A percentile compares a stretch with the other conserved stretches of the same genome.
These are phyloP conservation scores for Allantophomopsis cytisporea DNA, from an alignment of 2,329 filamentous ascomycete genomes.

Conservation along the genomic window DNA sequence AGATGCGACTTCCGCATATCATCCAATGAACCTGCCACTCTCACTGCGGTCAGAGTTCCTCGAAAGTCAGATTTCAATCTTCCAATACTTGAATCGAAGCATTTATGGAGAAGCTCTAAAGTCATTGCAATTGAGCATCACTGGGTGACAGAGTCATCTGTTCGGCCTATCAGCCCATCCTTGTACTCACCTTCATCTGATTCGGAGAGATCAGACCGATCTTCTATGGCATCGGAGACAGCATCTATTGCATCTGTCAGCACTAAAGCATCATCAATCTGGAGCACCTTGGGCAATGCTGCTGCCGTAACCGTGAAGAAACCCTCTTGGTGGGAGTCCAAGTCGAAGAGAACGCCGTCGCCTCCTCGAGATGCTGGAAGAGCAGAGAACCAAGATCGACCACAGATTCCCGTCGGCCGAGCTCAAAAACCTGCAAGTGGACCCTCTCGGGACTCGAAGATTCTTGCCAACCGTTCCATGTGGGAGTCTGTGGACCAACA, in stretches of 20 bases:
- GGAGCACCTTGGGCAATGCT: conserved; percentile 9
- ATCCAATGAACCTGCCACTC: neutral
- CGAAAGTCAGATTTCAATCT: conserved; percentile 4
- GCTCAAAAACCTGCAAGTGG: neutral
- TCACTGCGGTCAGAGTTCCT: neutral
- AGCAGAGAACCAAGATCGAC: neutral
- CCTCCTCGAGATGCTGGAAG: conserved; percentile 1
- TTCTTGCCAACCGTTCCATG: neutral
- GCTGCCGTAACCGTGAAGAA: conserved; percentile 2
- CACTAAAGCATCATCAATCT: conserved; percentile 15
- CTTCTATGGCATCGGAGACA: conserved; percentile 9
- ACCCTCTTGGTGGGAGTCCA: conserved; percentile 1
- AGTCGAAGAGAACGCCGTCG: neutral
- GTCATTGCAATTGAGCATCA: conserved; percentile 9
- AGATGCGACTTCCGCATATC: neutral
- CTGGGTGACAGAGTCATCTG: conserved; percentile 19
- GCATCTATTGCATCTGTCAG: conserved; percentile 17
- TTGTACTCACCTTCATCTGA: conserved; percentile 13
- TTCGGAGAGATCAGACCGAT: no score
- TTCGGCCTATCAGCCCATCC: conserved; percentile 15
- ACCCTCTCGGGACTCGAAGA: neutral
- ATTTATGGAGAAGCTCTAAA: conserved; percentile 11
- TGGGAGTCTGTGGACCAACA: neutral
- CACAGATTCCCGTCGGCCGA: neutral
- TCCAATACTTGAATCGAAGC: conserved; percentile 8